phyloP scores from a whole-genome alignment of 768 basidiomycete species.

The Lactarius sp. region DNA sequence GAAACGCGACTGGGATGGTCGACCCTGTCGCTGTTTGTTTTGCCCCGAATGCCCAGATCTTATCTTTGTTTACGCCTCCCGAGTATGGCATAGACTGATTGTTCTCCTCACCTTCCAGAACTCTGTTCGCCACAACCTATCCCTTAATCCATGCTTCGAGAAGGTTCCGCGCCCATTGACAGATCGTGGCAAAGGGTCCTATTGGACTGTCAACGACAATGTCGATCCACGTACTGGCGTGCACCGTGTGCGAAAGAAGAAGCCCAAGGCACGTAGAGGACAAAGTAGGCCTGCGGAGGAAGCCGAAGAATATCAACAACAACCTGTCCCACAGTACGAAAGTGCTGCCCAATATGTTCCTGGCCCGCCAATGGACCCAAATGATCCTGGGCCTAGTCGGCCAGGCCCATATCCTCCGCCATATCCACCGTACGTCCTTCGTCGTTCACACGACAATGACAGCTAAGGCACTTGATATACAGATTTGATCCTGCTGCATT shows the following conservation, averaged over 20 bases:
- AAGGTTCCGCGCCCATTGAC: slow-evolving; percentile 89
- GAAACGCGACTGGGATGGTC: slow-evolving; percentile 54
- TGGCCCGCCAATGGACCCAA: slow-evolving; percentile 48
- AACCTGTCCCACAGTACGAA: slow-evolving; percentile 45
- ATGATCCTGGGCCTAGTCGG: slow-evolving; percentile 57
- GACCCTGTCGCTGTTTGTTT: slow-evolving; percentile 45
- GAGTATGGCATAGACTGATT: slow-evolving; percentile 1
- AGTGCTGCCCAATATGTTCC: slow-evolving; percentile 58
- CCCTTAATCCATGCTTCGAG: slow-evolving; percentile 86
- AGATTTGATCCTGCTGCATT: slow-evolving; percentile 65
- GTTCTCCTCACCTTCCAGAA: slow-evolving; percentile 45
- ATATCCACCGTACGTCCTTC: slow-evolving; percentile 50
- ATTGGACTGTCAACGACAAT: slow-evolving; percentile 90
- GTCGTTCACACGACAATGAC: neutral
- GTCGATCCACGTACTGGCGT: slow-evolving; percentile 87
- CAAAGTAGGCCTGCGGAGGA: slow-evolving; percentile 28
- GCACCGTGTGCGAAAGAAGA: slow-evolving; percentile 85
- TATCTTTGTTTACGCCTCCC: slow-evolving; percentile 27
- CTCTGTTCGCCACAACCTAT: slow-evolving; percentile 86
- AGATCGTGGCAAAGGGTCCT: slow-evolving; percentile 86
- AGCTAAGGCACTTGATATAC: slow-evolving; percentile 15
- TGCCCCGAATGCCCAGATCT: slow-evolving; percentile 35
- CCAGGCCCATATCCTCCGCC: slow-evolving; percentile 53
- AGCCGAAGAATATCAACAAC: slow-evolving; percentile 61
- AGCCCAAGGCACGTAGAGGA: slow-evolving; percentile 59